Evolutionary conservation across 2,329 filamentous ascomycete genomes (phyloP).

Genomic region (Hymenoscyphus albidus): DNA sequence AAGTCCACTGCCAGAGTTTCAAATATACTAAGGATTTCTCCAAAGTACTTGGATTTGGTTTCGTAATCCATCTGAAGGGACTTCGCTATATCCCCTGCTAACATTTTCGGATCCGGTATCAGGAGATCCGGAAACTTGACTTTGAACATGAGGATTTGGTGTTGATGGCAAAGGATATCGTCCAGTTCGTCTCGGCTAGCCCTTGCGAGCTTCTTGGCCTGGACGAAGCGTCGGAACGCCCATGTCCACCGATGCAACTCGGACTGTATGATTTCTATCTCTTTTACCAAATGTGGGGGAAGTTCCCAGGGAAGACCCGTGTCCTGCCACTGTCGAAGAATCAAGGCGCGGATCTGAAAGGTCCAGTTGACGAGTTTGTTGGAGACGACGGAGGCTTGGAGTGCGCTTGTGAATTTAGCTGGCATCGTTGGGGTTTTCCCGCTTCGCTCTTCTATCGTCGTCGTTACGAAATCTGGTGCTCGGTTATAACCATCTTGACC

Average conservation of each 20-base stretch:
- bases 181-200: background rate
- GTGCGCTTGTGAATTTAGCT: background rate
- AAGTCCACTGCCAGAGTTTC: background rate
- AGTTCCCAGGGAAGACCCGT: background rate
- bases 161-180: background rate
- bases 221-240: background rate
- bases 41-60: background rate
- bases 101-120: background rate
- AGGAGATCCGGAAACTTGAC: background rate
- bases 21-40: background rate
- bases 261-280: background rate
- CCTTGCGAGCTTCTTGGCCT: background rate
- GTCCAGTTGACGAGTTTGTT: constrained; percentile 2
- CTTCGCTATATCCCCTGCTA: background rate
- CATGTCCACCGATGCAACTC: background rate
- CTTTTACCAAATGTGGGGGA: background rate
- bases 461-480: background rate
- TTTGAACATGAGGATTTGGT: constrained; percentile 1
- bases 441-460: background rate
- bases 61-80: background rate
- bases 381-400: background rate
- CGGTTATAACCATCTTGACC: background rate
- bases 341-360: background rate
- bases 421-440: background rate
- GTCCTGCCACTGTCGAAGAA: background rate